Conservation (phyloP, 2,329 filamentous ascomycete genomes). For the Didymella sp. region DNA sequence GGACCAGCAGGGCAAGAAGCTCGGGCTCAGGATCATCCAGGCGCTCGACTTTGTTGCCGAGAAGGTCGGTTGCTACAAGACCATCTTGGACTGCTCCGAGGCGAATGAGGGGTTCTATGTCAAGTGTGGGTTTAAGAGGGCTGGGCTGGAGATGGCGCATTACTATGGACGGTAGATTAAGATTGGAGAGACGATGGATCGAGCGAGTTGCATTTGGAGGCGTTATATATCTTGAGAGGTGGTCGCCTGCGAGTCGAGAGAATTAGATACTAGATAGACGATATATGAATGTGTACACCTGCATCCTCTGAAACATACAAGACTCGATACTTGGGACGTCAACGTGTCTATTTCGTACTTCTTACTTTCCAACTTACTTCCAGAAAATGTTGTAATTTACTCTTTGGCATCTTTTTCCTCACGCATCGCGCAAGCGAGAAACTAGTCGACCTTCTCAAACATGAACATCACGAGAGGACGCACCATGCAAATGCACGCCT, state of each 20-base stretch:
- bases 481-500: too few relatives aligned
- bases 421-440: constrained; percentile 15
- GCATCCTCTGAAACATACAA: not conserved
- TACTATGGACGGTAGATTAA: constrained; percentile 66
- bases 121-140: constrained; percentile 94
- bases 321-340: too few relatives aligned
- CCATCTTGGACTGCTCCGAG: constrained; percentile 94
- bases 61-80: constrained; percentile 94
- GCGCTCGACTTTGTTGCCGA: constrained; percentile 88
- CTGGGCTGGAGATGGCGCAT: constrained; percentile 95
- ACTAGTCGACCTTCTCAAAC: constrained; percentile 8
- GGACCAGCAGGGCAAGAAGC: constrained; percentile 96
- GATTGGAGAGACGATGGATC: not conserved
- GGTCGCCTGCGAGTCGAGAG: not conserved
- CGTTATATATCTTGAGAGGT: constrained; percentile 1
- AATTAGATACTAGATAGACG: constrained; percentile 6
- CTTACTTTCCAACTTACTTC: too few relatives aligned
- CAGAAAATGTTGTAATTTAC: not conserved
- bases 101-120: constrained; percentile 97
- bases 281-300: not conserved
- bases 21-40: constrained; percentile 91
- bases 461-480: constrained; percentile 2
- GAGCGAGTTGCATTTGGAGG: constrained; percentile 6
- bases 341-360: too few relatives aligned
- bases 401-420: not conserved